Base-by-base conservation (phyloP, 805 yeast species). In the Saturnispora besseyi region DNA sequence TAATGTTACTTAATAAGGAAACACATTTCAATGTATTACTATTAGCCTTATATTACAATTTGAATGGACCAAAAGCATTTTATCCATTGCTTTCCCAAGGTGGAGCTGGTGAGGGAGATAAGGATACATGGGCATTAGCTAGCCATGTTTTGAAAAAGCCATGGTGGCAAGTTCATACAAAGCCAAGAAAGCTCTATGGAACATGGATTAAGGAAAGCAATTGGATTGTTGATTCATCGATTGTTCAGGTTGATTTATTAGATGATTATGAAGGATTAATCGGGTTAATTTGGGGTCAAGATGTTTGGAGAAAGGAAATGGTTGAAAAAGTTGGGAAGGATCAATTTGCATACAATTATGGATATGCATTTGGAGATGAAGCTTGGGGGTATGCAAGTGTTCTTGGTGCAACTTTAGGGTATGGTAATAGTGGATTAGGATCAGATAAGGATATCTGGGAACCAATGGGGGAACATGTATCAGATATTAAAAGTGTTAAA, bases 41-140 rank as follows among this genome's bases (percentile, higher is more conserved):
- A 50, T 64, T 84, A 42, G 73, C 87, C 0, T 62, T 81, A 18
- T 84, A 82, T 62, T 84, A 84, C 62, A 84, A 84, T 58, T 64
- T 77, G 44, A 77, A 74, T 61, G 88, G 88, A 0, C 83, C 82
- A 22, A 62, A 71, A 2, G 68, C 74, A 44, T 83, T 73, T 60
- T 81, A 81, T 61, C 79, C 79, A 4, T 64, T 82, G 41, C 64
- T 83, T 38, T 69, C 82, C 2, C 80, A 80, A 62, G 83, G 84
- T 32, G 72, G 74, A 41, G 75, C 74, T 3, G 90, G 90, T 12
- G 87, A 81, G 64, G 89, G 89, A 45, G 90, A 84, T 61, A 84
- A 84, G 61, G 89, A 84, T 53, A 83, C 90, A 0, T 80, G 81
- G 53, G 66, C 79, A 44, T 82, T 87, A 0, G 84, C 87, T 2